A percentile compares a stretch with the other conserved stretches of the same genome.
These are phyloP conservation scores for Medicago ruthenica DNA, from an alignment of 306 rosid genomes.

Conservation along the genomic window DNA sequence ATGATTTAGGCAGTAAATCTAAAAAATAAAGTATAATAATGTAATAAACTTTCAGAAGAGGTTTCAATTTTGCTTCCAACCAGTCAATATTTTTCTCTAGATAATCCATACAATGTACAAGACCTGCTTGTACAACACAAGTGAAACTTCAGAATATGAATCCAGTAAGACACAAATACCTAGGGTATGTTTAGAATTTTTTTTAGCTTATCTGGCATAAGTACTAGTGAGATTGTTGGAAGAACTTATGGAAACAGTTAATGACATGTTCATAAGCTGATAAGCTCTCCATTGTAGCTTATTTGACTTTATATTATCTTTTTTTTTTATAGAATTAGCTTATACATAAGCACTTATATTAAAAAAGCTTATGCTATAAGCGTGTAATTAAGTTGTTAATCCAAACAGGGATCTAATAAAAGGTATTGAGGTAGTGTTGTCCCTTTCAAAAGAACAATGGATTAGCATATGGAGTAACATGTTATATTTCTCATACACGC, in stretches of 20 bases:
- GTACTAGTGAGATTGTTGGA: no score
- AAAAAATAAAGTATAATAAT: constrained; percentile 35
- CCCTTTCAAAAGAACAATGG: constrained; percentile 10
- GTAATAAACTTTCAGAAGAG: constrained; percentile 81
- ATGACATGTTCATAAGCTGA: no score
- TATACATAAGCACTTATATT: no score
- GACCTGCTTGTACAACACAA: constrained; percentile 63
- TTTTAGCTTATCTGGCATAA: no score
- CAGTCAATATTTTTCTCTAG: constrained; percentile 93
- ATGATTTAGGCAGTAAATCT: constrained; percentile 28
- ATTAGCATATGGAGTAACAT: constrained; percentile 1
- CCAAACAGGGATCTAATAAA: no score
- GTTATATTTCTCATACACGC: neutral
- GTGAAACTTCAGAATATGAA: constrained; percentile 39
- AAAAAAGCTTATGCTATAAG: no score
- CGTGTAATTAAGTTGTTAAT: no score
- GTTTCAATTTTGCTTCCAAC: constrained; percentile 80
- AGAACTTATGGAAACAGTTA: no score
- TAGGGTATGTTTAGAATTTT: no score
- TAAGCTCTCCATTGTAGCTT: no score
- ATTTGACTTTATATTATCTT: no score
- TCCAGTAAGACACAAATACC: neutral
- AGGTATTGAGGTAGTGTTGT: neutral
- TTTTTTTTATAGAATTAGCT: no score
- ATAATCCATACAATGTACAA: constrained; percentile 93